Evolutionary conservation across 164 flowering plant genomes (phyloP).

Genomic region (Malania oleifera): DNA sequence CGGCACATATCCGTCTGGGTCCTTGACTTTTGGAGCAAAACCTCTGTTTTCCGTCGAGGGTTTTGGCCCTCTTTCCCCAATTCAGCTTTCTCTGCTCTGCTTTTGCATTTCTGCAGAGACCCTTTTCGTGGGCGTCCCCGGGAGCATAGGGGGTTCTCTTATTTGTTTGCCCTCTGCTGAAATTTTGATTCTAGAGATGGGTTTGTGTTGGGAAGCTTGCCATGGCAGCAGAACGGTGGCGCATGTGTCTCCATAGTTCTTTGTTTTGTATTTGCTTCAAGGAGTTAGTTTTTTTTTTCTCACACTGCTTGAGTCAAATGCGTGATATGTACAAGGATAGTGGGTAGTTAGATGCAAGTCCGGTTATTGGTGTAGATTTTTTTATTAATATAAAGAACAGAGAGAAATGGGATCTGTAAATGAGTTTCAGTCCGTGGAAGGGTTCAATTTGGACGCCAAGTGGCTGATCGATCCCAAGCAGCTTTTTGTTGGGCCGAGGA

Average conservation of each 20-base stretch:
- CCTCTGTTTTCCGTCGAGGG: no score
- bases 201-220: constrained; percentile 19
- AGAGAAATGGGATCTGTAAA: constrained; percentile 33
- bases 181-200: constrained; percentile 21
- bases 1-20: no score
- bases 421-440: constrained; percentile 33
- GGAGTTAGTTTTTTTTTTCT: no score
- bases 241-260: constrained; percentile 21
- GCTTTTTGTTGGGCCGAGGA: constrained; percentile 88
- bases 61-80: no score
- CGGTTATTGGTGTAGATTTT: constrained; percentile 14
- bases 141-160: no score
- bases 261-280: constrained; percentile 21
- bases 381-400: constrained; percentile 14
- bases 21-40: no score
- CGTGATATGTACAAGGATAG: constrained; percentile 1
- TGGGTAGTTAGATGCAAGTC: constrained; percentile 13
- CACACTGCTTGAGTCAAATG: no score
- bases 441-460: constrained; percentile 54
- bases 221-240: constrained; percentile 13
- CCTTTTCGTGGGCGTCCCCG: no score
- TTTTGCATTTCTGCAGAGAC: no score
- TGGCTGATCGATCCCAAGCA: constrained; percentile 87
- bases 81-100: no score
- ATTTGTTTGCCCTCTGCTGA: constrained; percentile 15